A percentile compares a stretch with the other conserved stretches of the same genome.
These are phyloP conservation scores for Juncus effusus DNA, from an alignment of 176 grass and related monocot genomes.

Conservation along the genomic window DNA sequence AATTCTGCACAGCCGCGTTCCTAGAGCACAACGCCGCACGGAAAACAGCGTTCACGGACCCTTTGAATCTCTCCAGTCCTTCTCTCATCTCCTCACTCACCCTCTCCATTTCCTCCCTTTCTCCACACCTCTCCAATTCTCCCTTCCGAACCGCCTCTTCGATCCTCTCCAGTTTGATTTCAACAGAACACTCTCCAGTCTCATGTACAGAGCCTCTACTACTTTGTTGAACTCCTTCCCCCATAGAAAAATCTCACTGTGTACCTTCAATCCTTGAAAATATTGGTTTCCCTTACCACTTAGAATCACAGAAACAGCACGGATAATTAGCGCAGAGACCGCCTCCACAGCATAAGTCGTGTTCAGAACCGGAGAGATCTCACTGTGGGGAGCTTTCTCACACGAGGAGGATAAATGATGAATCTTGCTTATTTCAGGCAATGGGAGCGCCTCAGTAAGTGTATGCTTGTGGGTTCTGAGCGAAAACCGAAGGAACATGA, in stretches of 20 bases:
- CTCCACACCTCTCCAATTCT: constrained; percentile 19
- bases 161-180: constrained; percentile 41
- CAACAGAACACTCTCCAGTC: constrained; percentile 22
- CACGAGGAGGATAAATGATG: constrained; percentile 29
- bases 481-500: constrained; percentile 58
- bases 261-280: constrained; percentile 8
- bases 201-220: constrained; percentile 26
- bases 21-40: constrained; percentile 52
- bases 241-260: constrained; percentile 39
- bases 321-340: constrained; percentile 41
- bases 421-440: constrained; percentile 31
- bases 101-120: constrained; percentile 39
- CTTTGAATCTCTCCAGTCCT: constrained; percentile 41
- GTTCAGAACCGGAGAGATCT: constrained; percentile 29
- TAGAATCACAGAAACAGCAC: constrained; percentile 38
- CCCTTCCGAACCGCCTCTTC: constrained; percentile 3
- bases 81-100: constrained; percentile 50
- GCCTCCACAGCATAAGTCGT: constrained; percentile 51
- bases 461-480: constrained; percentile 39
- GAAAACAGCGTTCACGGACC: constrained; percentile 58
- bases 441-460: background rate
- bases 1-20: constrained; percentile 46
- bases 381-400: constrained; percentile 18
- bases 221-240: constrained; percentile 52
- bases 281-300: constrained; percentile 18